phyloP scores from a whole-genome alignment of 2,329 filamentous ascomycete genomes.

The Cytospora piceae region DNA sequence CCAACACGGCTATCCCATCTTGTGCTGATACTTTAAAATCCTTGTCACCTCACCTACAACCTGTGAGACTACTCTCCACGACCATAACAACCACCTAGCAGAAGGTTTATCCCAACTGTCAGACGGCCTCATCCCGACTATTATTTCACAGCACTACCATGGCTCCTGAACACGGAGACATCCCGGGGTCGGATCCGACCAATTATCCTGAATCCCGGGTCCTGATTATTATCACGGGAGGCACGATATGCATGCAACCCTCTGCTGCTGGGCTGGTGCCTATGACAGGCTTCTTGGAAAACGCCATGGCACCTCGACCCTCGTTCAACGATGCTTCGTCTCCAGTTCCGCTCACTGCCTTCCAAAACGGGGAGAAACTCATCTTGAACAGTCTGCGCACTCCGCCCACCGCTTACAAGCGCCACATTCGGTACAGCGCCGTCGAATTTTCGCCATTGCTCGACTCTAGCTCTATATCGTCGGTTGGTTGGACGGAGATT shows the following conservation, averaged over 20 bases:
- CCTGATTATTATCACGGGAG: slow-evolving; percentile 87
- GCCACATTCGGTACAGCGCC: slow-evolving; percentile 81
- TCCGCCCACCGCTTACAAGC: slow-evolving; percentile 77
- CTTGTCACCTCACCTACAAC: background rate
- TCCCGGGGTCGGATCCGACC: slow-evolving; percentile 24
- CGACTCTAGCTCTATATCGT: slow-evolving; percentile 88
- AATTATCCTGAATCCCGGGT: slow-evolving; percentile 75
- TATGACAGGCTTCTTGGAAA: slow-evolving; percentile 77
- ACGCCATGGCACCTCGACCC: slow-evolving; percentile 78
- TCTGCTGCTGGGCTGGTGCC: slow-evolving; percentile 81
- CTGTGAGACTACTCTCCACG: background rate
- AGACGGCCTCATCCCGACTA: background rate
- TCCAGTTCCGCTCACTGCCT: slow-evolving; percentile 55
- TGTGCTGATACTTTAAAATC: background rate
- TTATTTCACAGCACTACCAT: background rate
- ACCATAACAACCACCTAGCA: background rate
- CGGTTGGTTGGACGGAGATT: slow-evolving; percentile 83
- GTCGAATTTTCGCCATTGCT: slow-evolving; percentile 84
- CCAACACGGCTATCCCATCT: background rate
- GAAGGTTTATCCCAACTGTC: background rate
- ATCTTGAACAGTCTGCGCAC: slow-evolving; percentile 74
- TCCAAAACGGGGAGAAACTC: slow-evolving; percentile 53
- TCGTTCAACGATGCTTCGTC: slow-evolving; percentile 81
- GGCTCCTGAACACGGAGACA: slow-evolving; percentile 11
- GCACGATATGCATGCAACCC: slow-evolving; percentile 88